Evolutionary conservation across 1,284 basidiomycete species (phyloP).

Genomic region (Trichosporon asahii): DNA sequence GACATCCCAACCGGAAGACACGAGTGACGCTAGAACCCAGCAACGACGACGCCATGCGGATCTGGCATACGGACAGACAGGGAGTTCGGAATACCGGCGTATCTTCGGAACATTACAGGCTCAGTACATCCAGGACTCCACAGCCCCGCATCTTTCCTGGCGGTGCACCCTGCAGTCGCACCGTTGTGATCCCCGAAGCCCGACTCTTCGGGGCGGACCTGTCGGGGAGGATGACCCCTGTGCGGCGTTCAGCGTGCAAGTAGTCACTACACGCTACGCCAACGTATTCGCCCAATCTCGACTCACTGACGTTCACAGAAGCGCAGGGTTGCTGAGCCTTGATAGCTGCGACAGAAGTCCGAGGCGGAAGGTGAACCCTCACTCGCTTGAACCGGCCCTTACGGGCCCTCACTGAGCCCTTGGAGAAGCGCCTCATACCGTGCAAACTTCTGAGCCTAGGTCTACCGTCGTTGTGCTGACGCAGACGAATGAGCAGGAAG

Average conservation of each 20-base stretch:
- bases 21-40: neutral
- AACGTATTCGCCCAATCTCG: no score
- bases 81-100: neutral
- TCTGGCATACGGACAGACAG: neutral
- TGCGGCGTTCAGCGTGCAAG: neutral
- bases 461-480: neutral
- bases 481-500: neutral
- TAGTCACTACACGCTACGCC: no score
- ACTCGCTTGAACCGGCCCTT: neutral
- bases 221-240: neutral
- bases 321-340: neutral
- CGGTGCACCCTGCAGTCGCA: neutral
- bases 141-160: neutral
- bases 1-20: neutral
- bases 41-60: neutral
- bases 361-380: neutral
- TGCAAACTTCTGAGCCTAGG: neutral
- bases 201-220: neutral
- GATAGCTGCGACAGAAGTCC: neutral
- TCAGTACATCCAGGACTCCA: neutral
- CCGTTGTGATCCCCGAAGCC: neutral
- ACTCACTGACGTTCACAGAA: no score
- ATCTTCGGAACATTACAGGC: neutral
- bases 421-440: neutral
- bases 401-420: neutral